Percentiles rank a stretch among this genome's conserved stretches.
Evolutionary conservation across 257 asterid genomes (phyloP).

Genomic region (Solanum piurae): DNA sequence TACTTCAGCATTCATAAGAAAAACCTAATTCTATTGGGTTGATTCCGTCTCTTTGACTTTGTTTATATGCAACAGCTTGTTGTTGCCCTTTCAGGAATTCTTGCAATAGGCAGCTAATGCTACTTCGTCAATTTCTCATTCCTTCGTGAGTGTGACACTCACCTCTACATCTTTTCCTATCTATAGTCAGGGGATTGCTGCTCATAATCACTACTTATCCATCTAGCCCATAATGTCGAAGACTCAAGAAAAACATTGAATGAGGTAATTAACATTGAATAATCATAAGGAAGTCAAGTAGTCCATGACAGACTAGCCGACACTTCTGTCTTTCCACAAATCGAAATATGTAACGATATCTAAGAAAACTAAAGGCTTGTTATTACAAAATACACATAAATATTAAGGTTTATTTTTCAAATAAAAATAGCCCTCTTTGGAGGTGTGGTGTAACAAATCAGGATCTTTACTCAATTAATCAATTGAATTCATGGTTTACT

Average conservation of each 20-base stretch:
- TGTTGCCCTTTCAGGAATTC: too few species aligned
- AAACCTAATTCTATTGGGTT: too few species aligned
- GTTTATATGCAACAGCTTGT: too few species aligned
- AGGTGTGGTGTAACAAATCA: background rate
- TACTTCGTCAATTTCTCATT: too few species aligned
- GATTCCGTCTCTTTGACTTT: background rate
- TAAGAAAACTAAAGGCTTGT: too few species aligned
- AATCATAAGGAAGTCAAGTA: background rate
- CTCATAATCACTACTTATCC: background rate
- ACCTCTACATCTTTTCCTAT: background rate
- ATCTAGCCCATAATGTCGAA: background rate
- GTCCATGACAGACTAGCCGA: background rate
- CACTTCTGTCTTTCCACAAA: background rate
- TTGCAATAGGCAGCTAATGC: too few species aligned
- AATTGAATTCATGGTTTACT: background rate
- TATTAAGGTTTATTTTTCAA: background rate
- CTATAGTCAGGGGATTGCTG: background rate
- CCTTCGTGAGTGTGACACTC: too few species aligned
- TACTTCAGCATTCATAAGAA: background rate
- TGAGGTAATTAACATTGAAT: background rate
- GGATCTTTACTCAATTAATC: background rate
- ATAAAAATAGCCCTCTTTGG: background rate
- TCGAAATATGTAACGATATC: background rate
- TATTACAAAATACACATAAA: background rate
- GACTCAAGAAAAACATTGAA: background rate